A percentile compares a stretch with the other conserved stretches of the same genome.
These are phyloP conservation scores for Lachnum nothofagi DNA, from an alignment of 2,329 filamentous ascomycete species.

Conservation along the genomic window DNA sequence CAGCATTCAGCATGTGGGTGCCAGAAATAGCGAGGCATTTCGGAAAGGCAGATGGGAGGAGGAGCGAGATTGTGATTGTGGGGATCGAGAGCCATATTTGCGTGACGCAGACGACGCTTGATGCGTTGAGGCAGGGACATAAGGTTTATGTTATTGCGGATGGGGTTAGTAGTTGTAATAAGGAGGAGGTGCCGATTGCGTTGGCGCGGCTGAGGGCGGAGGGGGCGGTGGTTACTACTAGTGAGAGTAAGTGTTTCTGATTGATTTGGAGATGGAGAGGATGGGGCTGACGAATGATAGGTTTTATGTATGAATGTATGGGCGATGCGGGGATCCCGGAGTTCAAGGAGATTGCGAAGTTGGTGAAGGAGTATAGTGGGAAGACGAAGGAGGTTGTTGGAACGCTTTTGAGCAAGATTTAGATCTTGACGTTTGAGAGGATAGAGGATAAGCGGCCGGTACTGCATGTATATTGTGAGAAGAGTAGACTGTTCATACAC, in stretches of 20 bases:
- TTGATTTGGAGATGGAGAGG: neutral
- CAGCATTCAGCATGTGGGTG: conserved; percentile 80
- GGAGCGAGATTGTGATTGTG: conserved; percentile 66
- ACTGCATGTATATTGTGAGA: neutral
- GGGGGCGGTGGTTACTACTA: conserved; percentile 75
- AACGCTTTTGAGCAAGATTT: conserved; percentile 61
- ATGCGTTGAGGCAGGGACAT: conserved; percentile 70
- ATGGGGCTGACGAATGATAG: neutral
- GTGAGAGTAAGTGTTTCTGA: conserved; percentile 63
- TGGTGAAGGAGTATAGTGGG: conserved; percentile 72
- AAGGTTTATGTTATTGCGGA: conserved; percentile 83
- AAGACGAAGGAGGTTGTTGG: conserved; percentile 66
- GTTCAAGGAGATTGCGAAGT: conserved; percentile 66
- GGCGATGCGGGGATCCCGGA: conserved; percentile 69
- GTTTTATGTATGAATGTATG: conserved; percentile 72
- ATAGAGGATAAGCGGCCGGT: too few species aligned
- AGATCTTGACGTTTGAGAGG: conserved; percentile 6
- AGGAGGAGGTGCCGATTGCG: conserved; percentile 73
- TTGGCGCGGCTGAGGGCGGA: conserved; percentile 69
- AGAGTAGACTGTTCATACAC: neutral
- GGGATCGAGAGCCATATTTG: conserved; percentile 95
- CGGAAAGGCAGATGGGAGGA: conserved; percentile 32
- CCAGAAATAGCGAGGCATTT: conserved; percentile 54
- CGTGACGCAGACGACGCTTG: conserved; percentile 84
- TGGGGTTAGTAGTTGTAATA: conserved; percentile 82